These are phyloP conservation scores for Simmondsia chinensis DNA, from an alignment of 148 eudicot species.

Conservation along the genomic window DNA sequence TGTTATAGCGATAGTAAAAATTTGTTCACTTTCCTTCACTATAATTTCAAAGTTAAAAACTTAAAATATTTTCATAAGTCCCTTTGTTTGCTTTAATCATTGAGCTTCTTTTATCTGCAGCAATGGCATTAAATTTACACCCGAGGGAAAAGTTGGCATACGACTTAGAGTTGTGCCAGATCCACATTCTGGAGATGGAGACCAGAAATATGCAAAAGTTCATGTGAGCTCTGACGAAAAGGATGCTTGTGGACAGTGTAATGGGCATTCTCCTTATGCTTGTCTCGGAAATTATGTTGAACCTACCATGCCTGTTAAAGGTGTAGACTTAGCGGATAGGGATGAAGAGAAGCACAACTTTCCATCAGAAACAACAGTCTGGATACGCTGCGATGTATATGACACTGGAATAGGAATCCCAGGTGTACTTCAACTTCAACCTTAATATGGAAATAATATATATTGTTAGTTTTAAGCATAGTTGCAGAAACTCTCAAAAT, in stretches of 20 bases:
- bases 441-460: not conserved
- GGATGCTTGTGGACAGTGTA: slow-evolving; percentile 8
- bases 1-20: too few relatives aligned
- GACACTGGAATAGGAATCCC: slow-evolving; percentile 98
- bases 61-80: too few relatives aligned
- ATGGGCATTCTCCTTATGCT: slow-evolving; percentile 20
- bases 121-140: slow-evolving; percentile 92
- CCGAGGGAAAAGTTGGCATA: slow-evolving; percentile 92
- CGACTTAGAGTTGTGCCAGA: slow-evolving; percentile 51
- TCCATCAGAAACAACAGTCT: slow-evolving; percentile 37
- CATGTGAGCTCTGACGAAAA: slow-evolving; percentile 12
- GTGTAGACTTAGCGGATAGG: slow-evolving; percentile 15
- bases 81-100: not conserved
- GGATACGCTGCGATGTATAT: slow-evolving; percentile 90
- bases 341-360: slow-evolving; percentile 17
- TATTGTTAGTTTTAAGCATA: too few relatives aligned
- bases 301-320: slow-evolving; percentile 25
- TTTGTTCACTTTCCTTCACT: too few relatives aligned
- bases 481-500: too few relatives aligned
- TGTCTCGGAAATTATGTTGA: slow-evolving; percentile 13
- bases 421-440: slow-evolving; percentile 31
- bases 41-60: not conserved
- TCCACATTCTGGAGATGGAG: slow-evolving; percentile 24
- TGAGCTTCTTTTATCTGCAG: slow-evolving; percentile 24
- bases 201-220: slow-evolving; percentile 15